Conservation (phyloP, 192 early-diverging fungal species). For the Phlyctochytrium bullatum region DNA sequence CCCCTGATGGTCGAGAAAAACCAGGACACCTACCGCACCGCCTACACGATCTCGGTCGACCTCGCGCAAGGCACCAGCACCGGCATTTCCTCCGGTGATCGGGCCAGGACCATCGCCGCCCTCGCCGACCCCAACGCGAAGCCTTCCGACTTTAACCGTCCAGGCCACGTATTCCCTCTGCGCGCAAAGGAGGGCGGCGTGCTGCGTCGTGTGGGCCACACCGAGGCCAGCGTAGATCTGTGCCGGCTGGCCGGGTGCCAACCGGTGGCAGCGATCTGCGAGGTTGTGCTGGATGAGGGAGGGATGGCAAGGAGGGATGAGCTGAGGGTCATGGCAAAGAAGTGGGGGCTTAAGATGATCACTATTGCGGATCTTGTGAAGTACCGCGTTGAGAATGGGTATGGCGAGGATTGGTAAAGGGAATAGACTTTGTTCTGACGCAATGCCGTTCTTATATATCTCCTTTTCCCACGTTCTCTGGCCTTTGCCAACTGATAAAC, state of each 20-base stretch:
- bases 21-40: conserved; percentile 87
- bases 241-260: conserved; percentile 76
- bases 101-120: conserved; percentile 72
- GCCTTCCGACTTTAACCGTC: conserved; percentile 74
- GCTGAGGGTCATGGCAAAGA: conserved; percentile 77
- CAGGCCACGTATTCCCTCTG: conserved; percentile 94
- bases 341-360: conserved; percentile 81
- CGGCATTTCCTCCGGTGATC: conserved; percentile 92
- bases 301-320: conserved; percentile 94
- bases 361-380: conserved; percentile 83
- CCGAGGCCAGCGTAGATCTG: conserved; percentile 88
- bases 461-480: too few relatives aligned
- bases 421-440: too few relatives aligned
- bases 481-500: too few relatives aligned
- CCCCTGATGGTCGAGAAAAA: conserved; percentile 92
- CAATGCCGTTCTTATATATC: too few relatives aligned
- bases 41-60: conserved; percentile 92
- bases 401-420: conserved; percentile 20
- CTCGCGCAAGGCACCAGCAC: conserved; percentile 71
- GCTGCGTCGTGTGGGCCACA: conserved; percentile 87
- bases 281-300: conserved; percentile 90
- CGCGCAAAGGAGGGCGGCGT: conserved; percentile 79
- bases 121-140: conserved; percentile 68
- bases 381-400: conserved; percentile 61
- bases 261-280: conserved; percentile 88